Evolutionary conservation across 2,329 filamentous ascomycete species (phyloP), one percentile per base, ranked within the genome.

Genomic region (Epichloe sp.): DNA sequence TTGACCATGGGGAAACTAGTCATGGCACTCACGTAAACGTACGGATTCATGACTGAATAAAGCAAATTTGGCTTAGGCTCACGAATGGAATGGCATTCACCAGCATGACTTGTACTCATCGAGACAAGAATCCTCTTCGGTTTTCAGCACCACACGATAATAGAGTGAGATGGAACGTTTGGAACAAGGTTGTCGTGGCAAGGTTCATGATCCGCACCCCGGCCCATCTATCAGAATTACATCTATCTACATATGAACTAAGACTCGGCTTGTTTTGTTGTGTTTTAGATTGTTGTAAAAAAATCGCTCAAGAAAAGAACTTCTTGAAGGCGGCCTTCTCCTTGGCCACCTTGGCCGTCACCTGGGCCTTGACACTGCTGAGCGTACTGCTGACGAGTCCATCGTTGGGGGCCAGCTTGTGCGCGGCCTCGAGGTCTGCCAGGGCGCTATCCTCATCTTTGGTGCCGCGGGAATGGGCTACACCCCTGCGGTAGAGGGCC

Each of bases 311-410:
- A 41, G 73, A 67, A 65, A 97, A 97, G 70, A 94, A 93, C 73
- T 95, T 97, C 73, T 85, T 86, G 66, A 91, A 95, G 5, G 84
- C 85, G 59, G 86, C 88, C 79, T 90, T 94, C 75, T 96, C 88
- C 79, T 90, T 95, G 65, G 86, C 85, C 55, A 81, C 77, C 55
- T 85, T 78, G 52, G 84, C 86, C 11, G 80, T 76, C 26, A 85
- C 78, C 60, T 77, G 80, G 72, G 84, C 84, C 79, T 90, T 95
- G 49, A 93, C 82, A n/a, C 76, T 70, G 17, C 78, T 76, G 50
- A 94, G 76, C 71, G 96, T 89, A 60, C 80, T 85, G 54, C 74
- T 68, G 57, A 97, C 80, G 45, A 80, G 86, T 0, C 77, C 79
- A 66, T 97, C 91, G 17, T 74, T 76, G 1, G 91, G 90, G 1